Percentiles rank a stretch among this genome's conserved stretches.
phyloP scores from a whole-genome alignment of 257 asterid species.

The Solanum medicagineum region DNA sequence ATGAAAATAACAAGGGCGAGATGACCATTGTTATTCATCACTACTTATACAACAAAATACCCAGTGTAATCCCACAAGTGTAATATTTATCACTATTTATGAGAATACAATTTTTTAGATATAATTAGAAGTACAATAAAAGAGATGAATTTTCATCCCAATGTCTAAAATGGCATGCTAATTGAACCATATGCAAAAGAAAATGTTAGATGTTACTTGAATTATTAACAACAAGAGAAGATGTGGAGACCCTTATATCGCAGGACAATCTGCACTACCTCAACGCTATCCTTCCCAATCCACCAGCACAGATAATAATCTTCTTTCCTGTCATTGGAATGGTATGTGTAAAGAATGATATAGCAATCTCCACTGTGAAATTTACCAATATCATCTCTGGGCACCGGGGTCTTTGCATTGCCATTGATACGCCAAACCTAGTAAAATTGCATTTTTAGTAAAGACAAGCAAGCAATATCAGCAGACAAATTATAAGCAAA shows the following conservation, averaged over 20 bases:
- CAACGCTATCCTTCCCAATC: constrained; percentile 93
- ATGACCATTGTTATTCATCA: not conserved
- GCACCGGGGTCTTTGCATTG: constrained; percentile 67
- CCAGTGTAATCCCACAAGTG: too few relatives aligned
- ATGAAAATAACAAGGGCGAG: not conserved
- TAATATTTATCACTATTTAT: not conserved
- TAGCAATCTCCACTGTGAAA: constrained; percentile 95
- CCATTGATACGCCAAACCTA: constrained; percentile 96
- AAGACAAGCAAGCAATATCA: not conserved
- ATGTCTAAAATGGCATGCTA: not conserved
- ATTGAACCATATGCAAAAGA: not conserved
- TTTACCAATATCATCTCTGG: constrained; percentile 73
- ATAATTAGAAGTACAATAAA: not conserved
- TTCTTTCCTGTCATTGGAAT: constrained; percentile 79
- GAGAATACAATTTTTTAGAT: not conserved
- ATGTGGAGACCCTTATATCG: not conserved
- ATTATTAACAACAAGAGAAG: not conserved
- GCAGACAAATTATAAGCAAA: not conserved
- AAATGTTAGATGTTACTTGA: not conserved
- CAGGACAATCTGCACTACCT: constrained; percentile 35
- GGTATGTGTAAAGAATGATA: constrained; percentile 77
- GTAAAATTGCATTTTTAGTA: not conserved
- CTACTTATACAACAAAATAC: not conserved
- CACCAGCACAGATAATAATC: constrained; percentile 85
- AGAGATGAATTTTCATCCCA: not conserved